These are phyloP conservation scores for Porphyrellus cyaneotinctus DNA, from an alignment of 768 basidiomycete species.

Conservation along the genomic window DNA sequence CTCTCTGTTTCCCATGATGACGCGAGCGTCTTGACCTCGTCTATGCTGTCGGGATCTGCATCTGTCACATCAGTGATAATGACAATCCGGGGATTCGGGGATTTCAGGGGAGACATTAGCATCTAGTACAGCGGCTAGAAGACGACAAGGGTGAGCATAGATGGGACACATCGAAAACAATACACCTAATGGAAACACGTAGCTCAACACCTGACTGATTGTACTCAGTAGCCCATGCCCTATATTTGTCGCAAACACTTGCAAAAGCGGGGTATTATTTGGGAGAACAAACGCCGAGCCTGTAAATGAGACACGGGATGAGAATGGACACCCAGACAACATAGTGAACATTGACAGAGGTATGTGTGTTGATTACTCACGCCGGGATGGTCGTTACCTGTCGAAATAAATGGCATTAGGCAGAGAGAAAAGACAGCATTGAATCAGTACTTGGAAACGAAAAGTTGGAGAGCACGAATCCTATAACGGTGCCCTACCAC, in stretches of 20 bases:
- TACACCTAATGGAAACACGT: constrained; percentile 21
- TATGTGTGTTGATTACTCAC: constrained; percentile 25
- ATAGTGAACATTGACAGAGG: constrained; percentile 19
- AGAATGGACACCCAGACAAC: constrained; percentile 22
- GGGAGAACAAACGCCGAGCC: constrained; percentile 10
- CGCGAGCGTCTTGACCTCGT: constrained; percentile 3
- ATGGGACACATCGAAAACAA: not conserved
- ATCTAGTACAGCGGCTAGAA: constrained; percentile 20
- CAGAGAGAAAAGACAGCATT: not conserved
- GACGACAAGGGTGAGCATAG: not conserved
- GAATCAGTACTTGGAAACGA: constrained; percentile 17
- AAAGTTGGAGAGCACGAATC: constrained; percentile 25
- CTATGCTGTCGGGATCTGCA: not conserved
- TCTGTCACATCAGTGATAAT: constrained; percentile 17
- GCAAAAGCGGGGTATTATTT: constrained; percentile 12
- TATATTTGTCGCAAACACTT: constrained; percentile 9
- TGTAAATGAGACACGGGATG: constrained; percentile 23
- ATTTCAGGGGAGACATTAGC: constrained; percentile 1
- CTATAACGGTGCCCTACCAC: constrained; percentile 19
- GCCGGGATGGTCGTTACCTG: constrained; percentile 24
- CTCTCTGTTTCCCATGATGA: no score
- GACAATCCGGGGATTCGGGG: constrained; percentile 2
- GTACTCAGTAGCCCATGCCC: constrained; percentile 2
- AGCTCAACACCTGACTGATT: constrained; percentile 14
- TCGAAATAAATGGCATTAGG: not conserved